Percentiles rank a stretch among this genome's conserved stretches.
Evolutionary conservation across 1,284 basidiomycete genomes (phyloP).

Genomic region (Apiotrichum sp.): DNA sequence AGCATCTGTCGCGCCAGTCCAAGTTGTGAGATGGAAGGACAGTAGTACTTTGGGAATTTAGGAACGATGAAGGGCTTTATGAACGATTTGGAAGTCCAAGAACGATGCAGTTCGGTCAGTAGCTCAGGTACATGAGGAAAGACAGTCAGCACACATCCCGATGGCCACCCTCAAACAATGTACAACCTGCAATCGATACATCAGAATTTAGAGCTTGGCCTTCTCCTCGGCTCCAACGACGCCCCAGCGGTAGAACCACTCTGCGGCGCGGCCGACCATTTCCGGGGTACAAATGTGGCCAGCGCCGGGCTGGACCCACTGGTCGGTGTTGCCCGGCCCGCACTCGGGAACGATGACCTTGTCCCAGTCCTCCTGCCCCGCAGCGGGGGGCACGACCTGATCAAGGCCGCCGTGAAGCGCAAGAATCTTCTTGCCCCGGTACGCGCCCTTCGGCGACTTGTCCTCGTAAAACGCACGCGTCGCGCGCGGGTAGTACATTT

Average conservation of each 20-base stretch:
- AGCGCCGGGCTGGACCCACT: not conserved
- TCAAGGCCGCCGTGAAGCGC: constrained; percentile 56
- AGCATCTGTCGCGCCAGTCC: not conserved
- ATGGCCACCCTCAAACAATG: too few species aligned
- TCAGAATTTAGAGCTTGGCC: too few species aligned
- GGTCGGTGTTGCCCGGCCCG: not conserved
- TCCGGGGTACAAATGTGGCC: constrained; percentile 7
- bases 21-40: constrained; percentile 6
- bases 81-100: too few species aligned
- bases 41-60: too few species aligned
- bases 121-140: too few species aligned
- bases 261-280: constrained; percentile 2
- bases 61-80: too few species aligned
- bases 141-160: too few species aligned
- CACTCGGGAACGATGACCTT: not conserved
- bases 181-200: too few species aligned
- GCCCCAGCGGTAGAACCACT: constrained; percentile 8
- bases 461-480: constrained; percentile 1
- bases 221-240: not conserved
- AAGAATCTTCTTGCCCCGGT: constrained; percentile 62
- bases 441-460: constrained; percentile 31
- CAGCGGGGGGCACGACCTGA: constrained; percentile 31
- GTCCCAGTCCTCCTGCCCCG: constrained; percentile 9
- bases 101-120: too few species aligned
- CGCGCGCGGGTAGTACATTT: constrained; percentile 29